Conservation (phyloP, 768 basidiomycete genomes). For the Tulasnella calospora region DNA sequence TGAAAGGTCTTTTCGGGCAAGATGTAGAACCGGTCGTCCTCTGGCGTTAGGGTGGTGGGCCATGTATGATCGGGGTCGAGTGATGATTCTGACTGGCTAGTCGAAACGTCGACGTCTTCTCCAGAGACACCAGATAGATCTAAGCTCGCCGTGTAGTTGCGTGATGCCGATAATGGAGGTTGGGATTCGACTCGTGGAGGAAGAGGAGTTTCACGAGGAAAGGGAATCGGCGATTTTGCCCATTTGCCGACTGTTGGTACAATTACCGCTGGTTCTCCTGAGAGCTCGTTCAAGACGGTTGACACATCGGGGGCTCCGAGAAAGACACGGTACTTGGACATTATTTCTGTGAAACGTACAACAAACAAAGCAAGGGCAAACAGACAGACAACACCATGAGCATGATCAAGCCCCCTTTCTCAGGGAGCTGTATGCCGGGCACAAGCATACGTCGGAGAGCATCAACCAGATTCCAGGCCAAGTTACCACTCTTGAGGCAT, state of each 20-base stretch:
- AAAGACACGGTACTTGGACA: conserved; percentile 18
- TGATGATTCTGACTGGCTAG: not conserved
- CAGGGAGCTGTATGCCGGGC: not conserved
- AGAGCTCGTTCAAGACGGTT: not conserved
- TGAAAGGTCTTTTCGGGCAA: conserved; percentile 56
- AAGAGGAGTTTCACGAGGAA: not conserved
- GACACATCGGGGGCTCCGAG: conserved; percentile 3
- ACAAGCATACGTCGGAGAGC: not conserved
- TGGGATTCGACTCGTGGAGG: not conserved
- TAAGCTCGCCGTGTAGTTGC: not conserved
- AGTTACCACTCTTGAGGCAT: not conserved
- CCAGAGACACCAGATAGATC: not conserved
- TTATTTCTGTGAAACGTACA: not conserved
- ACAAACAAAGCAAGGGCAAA: not conserved
- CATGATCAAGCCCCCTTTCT: too few relatives aligned
- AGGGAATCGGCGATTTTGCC: not conserved
- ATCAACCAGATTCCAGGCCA: not conserved
- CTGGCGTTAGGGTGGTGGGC: not conserved
- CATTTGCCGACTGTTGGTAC: not conserved
- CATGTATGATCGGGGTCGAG: not conserved
- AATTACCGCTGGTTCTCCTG: not conserved
- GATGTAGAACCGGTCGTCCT: not conserved
- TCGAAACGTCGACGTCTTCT: not conserved
- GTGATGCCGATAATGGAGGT: not conserved
- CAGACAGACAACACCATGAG: not conserved